These are phyloP conservation scores for Lasiodiplodia sp. DNA, from an alignment of 2,329 filamentous ascomycete genomes.

Conservation along the genomic window DNA sequence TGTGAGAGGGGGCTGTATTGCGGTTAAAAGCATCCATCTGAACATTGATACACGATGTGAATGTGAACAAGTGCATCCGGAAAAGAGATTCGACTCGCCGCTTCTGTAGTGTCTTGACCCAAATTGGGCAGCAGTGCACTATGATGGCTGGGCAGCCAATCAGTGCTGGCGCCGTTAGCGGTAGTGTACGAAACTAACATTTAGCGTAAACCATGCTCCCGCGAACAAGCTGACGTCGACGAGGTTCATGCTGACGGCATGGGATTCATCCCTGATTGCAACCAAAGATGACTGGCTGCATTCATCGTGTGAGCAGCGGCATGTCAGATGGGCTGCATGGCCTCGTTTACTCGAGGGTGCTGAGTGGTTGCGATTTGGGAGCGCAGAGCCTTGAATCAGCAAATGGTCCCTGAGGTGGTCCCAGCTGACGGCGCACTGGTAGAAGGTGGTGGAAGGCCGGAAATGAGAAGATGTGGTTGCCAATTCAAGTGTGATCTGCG, in stretches of 20 bases:
- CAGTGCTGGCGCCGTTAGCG: background rate
- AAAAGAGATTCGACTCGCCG: too few relatives aligned
- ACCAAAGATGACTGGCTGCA: background rate
- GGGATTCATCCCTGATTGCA: background rate
- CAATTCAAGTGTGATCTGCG: background rate
- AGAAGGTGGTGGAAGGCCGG: background rate
- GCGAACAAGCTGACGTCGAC: background rate
- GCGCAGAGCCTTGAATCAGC: background rate
- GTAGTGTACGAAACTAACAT: background rate
- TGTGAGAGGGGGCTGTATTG: too few relatives aligned
- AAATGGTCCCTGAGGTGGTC: background rate
- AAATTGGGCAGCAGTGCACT: background rate
- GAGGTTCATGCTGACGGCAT: background rate
- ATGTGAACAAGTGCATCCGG: too few relatives aligned
- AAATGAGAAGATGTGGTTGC: background rate
- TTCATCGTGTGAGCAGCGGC: background rate
- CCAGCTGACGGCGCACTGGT: background rate
- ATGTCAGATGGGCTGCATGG: background rate
- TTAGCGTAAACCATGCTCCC: background rate
- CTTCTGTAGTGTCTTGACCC: background rate
- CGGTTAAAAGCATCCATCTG: too few relatives aligned
- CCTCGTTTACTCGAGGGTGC: background rate
- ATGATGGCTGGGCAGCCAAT: background rate
- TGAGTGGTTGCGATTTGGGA: background rate
- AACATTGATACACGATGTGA: too few relatives aligned